Conservation (phyloP, 176 grass and related monocot species). For the Musa itinerans region DNA sequence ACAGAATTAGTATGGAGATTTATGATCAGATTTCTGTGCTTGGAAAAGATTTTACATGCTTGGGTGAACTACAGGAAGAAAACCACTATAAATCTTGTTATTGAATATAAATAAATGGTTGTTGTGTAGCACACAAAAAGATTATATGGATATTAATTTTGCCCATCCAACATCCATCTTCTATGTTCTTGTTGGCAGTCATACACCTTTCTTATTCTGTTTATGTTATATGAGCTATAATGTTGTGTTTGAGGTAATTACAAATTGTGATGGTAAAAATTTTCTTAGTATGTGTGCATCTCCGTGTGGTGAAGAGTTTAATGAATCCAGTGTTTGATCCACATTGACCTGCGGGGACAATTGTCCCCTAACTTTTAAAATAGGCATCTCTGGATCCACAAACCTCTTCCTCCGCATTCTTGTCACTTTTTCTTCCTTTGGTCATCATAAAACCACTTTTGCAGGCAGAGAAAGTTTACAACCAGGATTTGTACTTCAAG, state of each 20-base stretch:
- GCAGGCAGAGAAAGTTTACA: conserved; percentile 98
- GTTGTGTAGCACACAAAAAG: no score
- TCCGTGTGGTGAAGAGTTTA: background rate
- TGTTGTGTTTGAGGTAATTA: no score
- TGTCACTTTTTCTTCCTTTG: background rate
- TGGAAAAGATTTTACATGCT: background rate
- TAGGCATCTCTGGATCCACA: background rate
- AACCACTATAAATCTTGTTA: background rate
- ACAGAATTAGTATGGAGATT: no score
- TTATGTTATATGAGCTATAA: no score
- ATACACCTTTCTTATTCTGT: no score
- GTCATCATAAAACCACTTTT: conserved; percentile 20
- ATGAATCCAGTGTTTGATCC: background rate
- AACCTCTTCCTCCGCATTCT: background rate
- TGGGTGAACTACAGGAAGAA: background rate
- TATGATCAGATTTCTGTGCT: no score
- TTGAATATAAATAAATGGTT: background rate
- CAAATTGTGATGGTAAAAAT: no score
- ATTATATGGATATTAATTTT: no score
- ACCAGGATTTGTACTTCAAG: conserved; percentile 97
- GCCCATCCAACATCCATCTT: no score
- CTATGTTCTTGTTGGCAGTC: no score
- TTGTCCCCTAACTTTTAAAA: background rate
- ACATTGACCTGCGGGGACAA: background rate
- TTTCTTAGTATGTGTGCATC: background rate